A percentile compares a stretch with the other conserved stretches of the same genome.
Evolutionary conservation across 2,329 filamentous ascomycete species (phyloP).

Genomic region (Pestalotiopsis sp.): DNA sequence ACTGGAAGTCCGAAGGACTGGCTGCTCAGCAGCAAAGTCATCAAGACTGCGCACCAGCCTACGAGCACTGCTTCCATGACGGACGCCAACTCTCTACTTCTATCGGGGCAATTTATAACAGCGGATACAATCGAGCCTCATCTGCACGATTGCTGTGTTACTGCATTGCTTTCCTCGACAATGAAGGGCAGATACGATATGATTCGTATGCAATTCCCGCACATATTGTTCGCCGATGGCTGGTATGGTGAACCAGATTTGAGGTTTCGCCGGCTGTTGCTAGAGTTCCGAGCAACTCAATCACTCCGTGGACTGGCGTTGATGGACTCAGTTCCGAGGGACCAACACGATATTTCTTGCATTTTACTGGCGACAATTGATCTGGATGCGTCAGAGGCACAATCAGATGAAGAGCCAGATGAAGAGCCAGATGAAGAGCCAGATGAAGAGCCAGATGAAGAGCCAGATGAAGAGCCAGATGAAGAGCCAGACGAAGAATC

Average conservation of each 20-base stretch:
- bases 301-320: neutral
- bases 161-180: neutral
- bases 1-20: neutral
- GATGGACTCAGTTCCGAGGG: neutral
- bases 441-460: neutral
- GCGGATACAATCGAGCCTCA: neutral
- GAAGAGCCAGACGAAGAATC: neutral
- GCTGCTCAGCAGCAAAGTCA: no score
- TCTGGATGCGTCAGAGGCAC: neutral
- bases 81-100: neutral
- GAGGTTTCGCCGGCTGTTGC: neutral
- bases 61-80: neutral
- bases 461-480: neutral
- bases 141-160: neutral
- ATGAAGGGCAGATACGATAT: neutral
- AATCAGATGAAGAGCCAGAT: neutral
- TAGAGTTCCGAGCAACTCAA: neutral
- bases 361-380: neutral
- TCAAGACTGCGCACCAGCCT: no score
- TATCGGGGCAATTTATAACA: neutral
- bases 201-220: neutral
- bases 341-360: neutral
- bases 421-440: no score
- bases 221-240: neutral
- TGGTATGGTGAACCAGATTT: neutral